Percentiles rank a stretch among this genome's conserved stretches.
Evolutionary conservation across 768 basidiomycete genomes (phyloP).

Genomic region (Auricularia cornea): DNA sequence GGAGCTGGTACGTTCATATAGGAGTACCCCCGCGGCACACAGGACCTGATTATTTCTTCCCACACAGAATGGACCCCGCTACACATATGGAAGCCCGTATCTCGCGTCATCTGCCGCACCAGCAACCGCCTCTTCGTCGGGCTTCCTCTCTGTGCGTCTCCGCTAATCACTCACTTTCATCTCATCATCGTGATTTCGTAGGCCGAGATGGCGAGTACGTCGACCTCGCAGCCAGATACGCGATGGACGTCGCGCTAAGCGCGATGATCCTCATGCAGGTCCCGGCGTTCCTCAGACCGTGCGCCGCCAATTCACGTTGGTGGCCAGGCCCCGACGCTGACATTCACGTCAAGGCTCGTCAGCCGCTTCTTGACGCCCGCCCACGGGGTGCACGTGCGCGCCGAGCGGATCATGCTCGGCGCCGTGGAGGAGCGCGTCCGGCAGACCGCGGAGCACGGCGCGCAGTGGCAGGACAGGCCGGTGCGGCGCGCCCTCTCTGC

Average conservation of each 20-base stretch:
- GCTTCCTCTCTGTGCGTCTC: conserved; percentile 22
- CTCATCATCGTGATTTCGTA: neutral
- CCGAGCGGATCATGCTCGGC: conserved; percentile 17
- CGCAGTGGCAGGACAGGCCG: conserved; percentile 23
- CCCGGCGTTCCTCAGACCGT: conserved; percentile 13
- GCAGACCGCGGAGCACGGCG: conserved; percentile 16
- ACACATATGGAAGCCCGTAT: conserved; percentile 13
- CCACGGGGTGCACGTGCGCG: conserved; percentile 2
- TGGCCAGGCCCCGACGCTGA: too few species aligned
- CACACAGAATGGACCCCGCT: conserved; percentile 18
- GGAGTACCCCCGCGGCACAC: too few species aligned
- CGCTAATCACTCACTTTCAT: too few species aligned
- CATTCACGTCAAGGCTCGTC: conserved; percentile 1
- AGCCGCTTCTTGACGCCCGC: neutral
- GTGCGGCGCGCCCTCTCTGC: neutral
- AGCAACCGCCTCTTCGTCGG: conserved; percentile 29
- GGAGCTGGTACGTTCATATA: too few species aligned
- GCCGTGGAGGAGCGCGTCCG: conserved; percentile 22
- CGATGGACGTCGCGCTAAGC: conserved; percentile 27
- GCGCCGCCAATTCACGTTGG: too few species aligned
- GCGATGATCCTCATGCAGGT: conserved; percentile 10
- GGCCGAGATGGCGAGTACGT: conserved; percentile 1
- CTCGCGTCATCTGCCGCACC: conserved; percentile 21
- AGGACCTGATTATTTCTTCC: too few species aligned
- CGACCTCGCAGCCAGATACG: conserved; percentile 23